phyloP scores from a whole-genome alignment of 345 rosid genomes.

The Lepidium aucheri region DNA sequence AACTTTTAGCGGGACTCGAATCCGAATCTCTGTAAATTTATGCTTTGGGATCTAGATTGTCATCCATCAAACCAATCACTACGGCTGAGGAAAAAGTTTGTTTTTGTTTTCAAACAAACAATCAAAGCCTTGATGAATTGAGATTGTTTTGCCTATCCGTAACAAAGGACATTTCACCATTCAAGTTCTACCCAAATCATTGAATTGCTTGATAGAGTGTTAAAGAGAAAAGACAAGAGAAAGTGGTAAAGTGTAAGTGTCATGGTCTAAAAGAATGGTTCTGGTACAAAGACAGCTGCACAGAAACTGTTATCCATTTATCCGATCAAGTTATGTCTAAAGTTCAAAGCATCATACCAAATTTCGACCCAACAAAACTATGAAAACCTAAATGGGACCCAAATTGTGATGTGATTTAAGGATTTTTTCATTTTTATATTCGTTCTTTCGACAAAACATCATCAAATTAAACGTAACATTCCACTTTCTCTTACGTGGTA shows the following conservation, averaged over 20 bases:
- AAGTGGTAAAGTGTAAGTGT: slow-evolving; percentile 17
- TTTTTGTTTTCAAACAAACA: background rate
- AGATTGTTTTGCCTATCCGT: background rate
- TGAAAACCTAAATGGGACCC: slow-evolving; percentile 11
- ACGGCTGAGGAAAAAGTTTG: too few relatives aligned
- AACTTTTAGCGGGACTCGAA: too few relatives aligned
- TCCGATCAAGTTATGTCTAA: slow-evolving; percentile 8
- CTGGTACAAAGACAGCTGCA: slow-evolving; percentile 11
- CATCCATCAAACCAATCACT: too few relatives aligned
- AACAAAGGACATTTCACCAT: background rate
- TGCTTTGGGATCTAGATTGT: too few relatives aligned
- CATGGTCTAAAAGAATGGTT: slow-evolving; percentile 15
- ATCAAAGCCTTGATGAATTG: background rate
- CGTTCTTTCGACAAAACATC: background rate
- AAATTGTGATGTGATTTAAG: background rate
- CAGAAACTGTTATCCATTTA: slow-evolving; percentile 15
- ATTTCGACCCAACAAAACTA: slow-evolving; percentile 10
- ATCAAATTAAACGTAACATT: slow-evolving; percentile 7
- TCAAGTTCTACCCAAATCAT: background rate
- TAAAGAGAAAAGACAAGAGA: background rate
- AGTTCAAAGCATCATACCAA: slow-evolving; percentile 17
- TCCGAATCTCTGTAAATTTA: too few relatives aligned
- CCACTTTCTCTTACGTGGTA: background rate
- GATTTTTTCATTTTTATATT: background rate
- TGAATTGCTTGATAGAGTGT: background rate